Evolutionary conservation across 1,284 basidiomycete species (phyloP).

Genomic region (Malassezia vespertilionis): DNA sequence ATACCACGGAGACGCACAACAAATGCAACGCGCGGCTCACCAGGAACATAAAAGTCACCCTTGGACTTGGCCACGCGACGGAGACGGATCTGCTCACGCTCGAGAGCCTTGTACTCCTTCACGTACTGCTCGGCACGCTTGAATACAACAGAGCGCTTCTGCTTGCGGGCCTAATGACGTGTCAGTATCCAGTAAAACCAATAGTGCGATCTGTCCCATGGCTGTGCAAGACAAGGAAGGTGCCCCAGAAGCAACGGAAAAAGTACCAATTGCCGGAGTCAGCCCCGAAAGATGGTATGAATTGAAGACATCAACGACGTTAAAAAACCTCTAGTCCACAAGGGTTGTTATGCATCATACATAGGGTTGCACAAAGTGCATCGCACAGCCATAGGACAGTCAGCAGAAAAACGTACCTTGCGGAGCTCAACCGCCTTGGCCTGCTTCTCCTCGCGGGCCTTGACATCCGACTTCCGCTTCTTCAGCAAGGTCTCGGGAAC

Average conservation of each 20-base stretch:
- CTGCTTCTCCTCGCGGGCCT: slow-evolving; percentile 89
- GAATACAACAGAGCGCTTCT: slow-evolving; percentile 92
- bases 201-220: too few relatives aligned
- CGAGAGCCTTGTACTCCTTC: slow-evolving; percentile 84
- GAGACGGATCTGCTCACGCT: slow-evolving; percentile 92
- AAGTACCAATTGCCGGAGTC: too few relatives aligned
- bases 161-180: slow-evolving; percentile 12
- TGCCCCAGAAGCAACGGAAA: too few relatives aligned
- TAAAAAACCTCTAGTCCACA: slow-evolving; percentile 37
- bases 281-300: slow-evolving; percentile 49
- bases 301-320: slow-evolving; percentile 37
- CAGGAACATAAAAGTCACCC: slow-evolving; percentile 94
- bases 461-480: slow-evolving; percentile 96
- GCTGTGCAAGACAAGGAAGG: too few relatives aligned
- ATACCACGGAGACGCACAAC: slow-evolving; percentile 87
- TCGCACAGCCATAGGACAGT: background rate
- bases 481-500: slow-evolving; percentile 48
- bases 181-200: background rate
- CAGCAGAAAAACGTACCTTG: slow-evolving; percentile 58
- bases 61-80: slow-evolving; percentile 82
- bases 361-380: background rate
- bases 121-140: slow-evolving; percentile 98
- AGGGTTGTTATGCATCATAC: slow-evolving; percentile 35
- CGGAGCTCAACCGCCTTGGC: slow-evolving; percentile 72
- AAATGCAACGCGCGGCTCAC: slow-evolving; percentile 94